Evolutionary conservation across 73 alveolate genomes (phyloP), one percentile per base, ranked within the genome.

Genomic region (Paramecium caudatum): DNA sequence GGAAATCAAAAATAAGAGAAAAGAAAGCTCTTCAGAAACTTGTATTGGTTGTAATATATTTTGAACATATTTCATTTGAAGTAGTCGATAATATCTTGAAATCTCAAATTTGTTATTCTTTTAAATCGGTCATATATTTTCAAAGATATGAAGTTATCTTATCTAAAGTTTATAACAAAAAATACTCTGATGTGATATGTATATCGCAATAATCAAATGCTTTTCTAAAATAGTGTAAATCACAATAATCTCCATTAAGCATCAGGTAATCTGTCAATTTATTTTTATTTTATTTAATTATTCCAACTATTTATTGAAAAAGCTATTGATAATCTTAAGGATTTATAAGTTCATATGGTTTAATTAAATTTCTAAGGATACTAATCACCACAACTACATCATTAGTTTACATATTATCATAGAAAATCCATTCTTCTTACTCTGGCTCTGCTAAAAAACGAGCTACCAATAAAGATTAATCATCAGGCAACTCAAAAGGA

Each of bases 201-300:
- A 65, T 65, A 15, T 65, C 83, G 34, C 83, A 65, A 65, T 65
- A 65, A 12, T 65, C 83, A 33, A 65, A 65, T 33, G 83, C 83
- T 33, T 65, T 65, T 43, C 34, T 65, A 65, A 65, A 65, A 30
- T 65, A 30, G 19, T 16, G 16, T 33, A 65, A 43, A 65, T 36
- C 49, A 27, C 83, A 65, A 32, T 12, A 25, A 33, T 65, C 83
- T 8, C 83, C 83, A 65, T 30, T 65, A 32, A 65, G n/a, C 47
- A 33, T 65, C 6, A 65, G 49, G 34, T 33, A 65, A 36, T 65
- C 83, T 10, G 2, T 33, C 34, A 65, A 30, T 21, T 65, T 65
- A 33, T n/a, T 36, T 21, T 65, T 33, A 12, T 65, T 65, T 5
- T 10, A 12, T 33, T 36, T 65, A 5, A 65, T 17, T 32, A 65